Evolutionary conservation across 1,284 basidiomycete species (phyloP).

Genomic region (Leccinum angustisporum): DNA sequence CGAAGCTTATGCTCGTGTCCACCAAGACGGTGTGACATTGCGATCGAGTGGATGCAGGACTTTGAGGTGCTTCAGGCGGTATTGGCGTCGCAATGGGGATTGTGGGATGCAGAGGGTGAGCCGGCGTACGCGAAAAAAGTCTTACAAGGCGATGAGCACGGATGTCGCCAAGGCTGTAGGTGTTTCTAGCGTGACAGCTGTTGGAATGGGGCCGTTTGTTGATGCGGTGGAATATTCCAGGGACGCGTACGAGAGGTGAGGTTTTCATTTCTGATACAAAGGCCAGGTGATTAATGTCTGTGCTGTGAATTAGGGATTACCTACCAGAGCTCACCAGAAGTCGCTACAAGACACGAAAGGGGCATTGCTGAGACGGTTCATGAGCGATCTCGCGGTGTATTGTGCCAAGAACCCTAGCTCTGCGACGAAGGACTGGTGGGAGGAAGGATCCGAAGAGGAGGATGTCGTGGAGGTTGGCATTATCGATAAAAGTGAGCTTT

Average conservation of each 20-base stretch:
- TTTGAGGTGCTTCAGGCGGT: slow-evolving; percentile 88
- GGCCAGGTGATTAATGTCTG: slow-evolving; percentile 12
- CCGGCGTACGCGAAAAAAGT: slow-evolving; percentile 99
- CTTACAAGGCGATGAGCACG: slow-evolving; percentile 66
- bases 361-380: slow-evolving; percentile 78
- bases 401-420: slow-evolving; percentile 54
- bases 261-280: slow-evolving; percentile 7
- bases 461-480: slow-evolving; percentile 57
- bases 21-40: slow-evolving; percentile 96
- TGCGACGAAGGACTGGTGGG: slow-evolving; percentile 55
- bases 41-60: slow-evolving; percentile 97
- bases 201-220: slow-evolving; percentile 89
- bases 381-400: slow-evolving; percentile 84
- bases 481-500: slow-evolving; percentile 62
- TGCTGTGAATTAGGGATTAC: slow-evolving; percentile 66
- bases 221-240: slow-evolving; percentile 86
- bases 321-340: slow-evolving; percentile 82
- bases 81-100: slow-evolving; percentile 61
- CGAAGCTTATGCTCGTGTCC: slow-evolving; percentile 94
- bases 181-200: slow-evolving; percentile 93
- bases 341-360: slow-evolving; percentile 69
- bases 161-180: slow-evolving; percentile 78
- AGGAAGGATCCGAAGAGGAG: slow-evolving; percentile 61
- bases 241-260: slow-evolving; percentile 84
- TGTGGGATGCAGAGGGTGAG: slow-evolving; percentile 81